Evolutionary conservation across 257 asterid species (phyloP), one percentile per base, ranked within the genome.

Genomic region (Fraxinus anomala): DNA sequence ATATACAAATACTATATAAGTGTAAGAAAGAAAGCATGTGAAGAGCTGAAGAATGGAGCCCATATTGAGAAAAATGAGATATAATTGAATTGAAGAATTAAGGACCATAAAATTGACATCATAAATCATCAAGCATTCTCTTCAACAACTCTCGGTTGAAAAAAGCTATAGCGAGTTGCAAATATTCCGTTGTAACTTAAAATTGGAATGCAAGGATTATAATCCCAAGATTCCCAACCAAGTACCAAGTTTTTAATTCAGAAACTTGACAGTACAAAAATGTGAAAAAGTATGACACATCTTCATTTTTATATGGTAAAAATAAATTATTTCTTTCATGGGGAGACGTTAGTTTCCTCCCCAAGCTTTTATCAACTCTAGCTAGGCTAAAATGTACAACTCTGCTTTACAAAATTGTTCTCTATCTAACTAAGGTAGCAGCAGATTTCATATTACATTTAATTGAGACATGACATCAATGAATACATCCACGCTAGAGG

Each of bases 41-140:
- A 7, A 87, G 76, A 73, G 87, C 83, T 70, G 82, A 37, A 33
- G 73, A 80, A 70, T 76, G 84, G 24, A 54, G 56, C 54, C 84
- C 86, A 66, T 79, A 36, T 31, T 77, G 78, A 28, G 83, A 82
- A 71, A 84, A 87, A n/a, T 72, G 80, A 40, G 88, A 84, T 61
- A 61, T 23, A 61, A 61, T 23, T 21, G 30, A 61, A 61, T 21
- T 89, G 49, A 92, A 90, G 21, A 92, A 93, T 73, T 89, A 65
- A 4, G 92, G 56, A 14, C 19, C 56, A 47, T 47, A 14, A 14
- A 44, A 47, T 47, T 47, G n/a, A 54, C n/a, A n/a, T 54, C 65
- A 4, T 54, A 54, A 54, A 54, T 54, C 65, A 17, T 54, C 26
- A 19, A 19, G 65, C 6, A 54, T 6, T 17, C 65, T 54, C 65